Evolutionary conservation across 75 land plant species (phyloP), one percentile per base, ranked within the genome.

Genomic region (Picea sitchensis): DNA sequence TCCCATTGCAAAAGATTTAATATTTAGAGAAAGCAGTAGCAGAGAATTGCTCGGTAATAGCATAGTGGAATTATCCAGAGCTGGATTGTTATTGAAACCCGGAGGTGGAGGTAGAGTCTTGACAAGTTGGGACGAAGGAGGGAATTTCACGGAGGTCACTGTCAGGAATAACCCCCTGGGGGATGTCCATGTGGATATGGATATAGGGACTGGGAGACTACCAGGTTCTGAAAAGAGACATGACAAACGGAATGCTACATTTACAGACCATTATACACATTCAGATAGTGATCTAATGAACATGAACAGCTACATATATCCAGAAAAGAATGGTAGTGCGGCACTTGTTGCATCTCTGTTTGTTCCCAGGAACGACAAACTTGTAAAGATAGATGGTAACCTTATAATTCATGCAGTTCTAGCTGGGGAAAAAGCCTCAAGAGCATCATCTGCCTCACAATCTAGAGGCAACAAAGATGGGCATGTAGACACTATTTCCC

Each of bases 311-410:
- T 75, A 18, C 74, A 76, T 3, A 14, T 60, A 57, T 31, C 23
- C 20, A 23, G 63, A 72, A 2, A 96, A 92, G 82, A 96, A 96
- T 83, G 65, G 80, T 13, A 93, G 89, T 73, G 84, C 86, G 68
- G 86, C 87, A 31, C 91, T 96, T 74, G 86, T 85, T 58, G 98
- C 96, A 0, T 88, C 98, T 15, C 81, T 97, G 6, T 90, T 93
- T 84, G 91, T 97, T 26, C 94, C 96, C 2, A 88, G 96, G 83
- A 90, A 95, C 81, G 95, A 95, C 61, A 85, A 90, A 72, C 92
- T 95, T 77, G 94, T 97, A 51, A 90, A 91, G 86, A 93, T 97
- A 68, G 92, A 97, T 82, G 99, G 99, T 4, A 91, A 95, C 65
- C 86, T 97, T 84, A 93, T 97, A 69, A 97, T 97, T 59, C 91